A percentile compares a stretch with the other conserved stretches of the same genome.
Conservation (phyloP, 1,139 yeast genomes). For the Pichia sp. region DNA sequence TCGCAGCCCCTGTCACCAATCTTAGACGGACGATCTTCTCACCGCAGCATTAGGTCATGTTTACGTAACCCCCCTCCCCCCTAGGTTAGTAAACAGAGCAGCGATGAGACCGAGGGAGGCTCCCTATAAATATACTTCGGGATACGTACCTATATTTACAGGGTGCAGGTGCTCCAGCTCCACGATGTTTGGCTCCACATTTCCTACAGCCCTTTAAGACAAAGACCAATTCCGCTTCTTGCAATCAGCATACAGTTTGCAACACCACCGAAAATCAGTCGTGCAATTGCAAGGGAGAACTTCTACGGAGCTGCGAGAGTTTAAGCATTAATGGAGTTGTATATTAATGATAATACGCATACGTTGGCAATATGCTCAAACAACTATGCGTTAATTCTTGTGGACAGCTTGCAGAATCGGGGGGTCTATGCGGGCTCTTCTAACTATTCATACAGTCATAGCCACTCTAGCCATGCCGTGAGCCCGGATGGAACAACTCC, state of each 20-base stretch:
- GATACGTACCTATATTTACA: not conserved
- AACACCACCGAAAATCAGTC: not conserved
- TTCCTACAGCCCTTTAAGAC: no score
- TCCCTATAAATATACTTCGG: not conserved
- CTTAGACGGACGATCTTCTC: no score
- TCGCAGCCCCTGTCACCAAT: no score
- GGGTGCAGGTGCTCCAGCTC: no score
- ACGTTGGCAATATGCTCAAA: slow-evolving; percentile 50
- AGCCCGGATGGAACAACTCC: slow-evolving; percentile 26
- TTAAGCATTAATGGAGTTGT: slow-evolving; percentile 40
- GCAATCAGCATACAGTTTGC: not conserved
- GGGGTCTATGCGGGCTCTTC: not conserved
- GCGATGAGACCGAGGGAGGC: not conserved
- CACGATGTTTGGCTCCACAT: no score
- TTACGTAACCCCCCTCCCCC: not conserved
- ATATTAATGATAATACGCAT: slow-evolving; percentile 49
- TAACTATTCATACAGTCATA: not conserved
- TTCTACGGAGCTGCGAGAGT: not conserved
- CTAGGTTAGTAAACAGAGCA: not conserved
- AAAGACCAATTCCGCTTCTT: not conserved
- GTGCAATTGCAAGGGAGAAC: not conserved
- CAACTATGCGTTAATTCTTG: slow-evolving; percentile 46
- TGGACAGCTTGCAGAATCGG: slow-evolving; percentile 26
- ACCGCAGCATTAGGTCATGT: not conserved
- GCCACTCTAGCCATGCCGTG: slow-evolving; percentile 25